Conservation (phyloP, 1,284 basidiomycete genomes). For the Xerocomus amazonicus region DNA sequence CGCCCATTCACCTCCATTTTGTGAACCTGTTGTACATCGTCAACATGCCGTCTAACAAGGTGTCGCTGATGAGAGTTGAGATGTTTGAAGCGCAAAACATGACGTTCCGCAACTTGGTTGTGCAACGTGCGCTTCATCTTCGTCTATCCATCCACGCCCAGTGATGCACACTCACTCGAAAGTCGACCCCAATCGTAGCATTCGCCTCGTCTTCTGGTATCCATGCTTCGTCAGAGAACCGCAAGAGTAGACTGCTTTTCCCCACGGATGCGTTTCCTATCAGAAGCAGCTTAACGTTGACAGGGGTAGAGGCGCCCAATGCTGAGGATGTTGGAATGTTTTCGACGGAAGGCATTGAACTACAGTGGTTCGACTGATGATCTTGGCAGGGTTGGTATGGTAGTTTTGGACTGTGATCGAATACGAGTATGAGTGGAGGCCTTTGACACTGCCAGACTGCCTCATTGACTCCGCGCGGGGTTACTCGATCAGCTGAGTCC, state of each 20-base stretch:
- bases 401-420: neutral
- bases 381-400: neutral
- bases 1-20: constrained; percentile 79
- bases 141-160: too few species aligned
- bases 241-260: constrained; percentile 83
- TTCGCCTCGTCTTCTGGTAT: constrained; percentile 91
- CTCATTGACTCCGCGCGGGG: constrained; percentile 20
- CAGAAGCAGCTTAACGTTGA: constrained; percentile 61
- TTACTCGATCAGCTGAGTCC: constrained; percentile 17
- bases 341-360: constrained; percentile 20
- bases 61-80: too few species aligned
- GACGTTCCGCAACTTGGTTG: too few species aligned
- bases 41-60: too few species aligned
- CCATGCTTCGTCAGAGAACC: constrained; percentile 97
- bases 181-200: constrained; percentile 91
- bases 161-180: constrained; percentile 51
- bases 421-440: neutral
- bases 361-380: neutral
- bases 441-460: constrained; percentile 12
- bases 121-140: too few species aligned
- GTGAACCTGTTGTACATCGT: constrained; percentile 52
- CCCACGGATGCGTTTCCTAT: constrained; percentile 92
- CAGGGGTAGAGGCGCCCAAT: constrained; percentile 15
- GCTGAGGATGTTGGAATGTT: constrained; percentile 11
- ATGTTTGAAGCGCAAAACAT: too few species aligned